phyloP scores from a whole-genome alignment of 768 basidiomycete genomes.

The Rhizopogon roseolus region DNA sequence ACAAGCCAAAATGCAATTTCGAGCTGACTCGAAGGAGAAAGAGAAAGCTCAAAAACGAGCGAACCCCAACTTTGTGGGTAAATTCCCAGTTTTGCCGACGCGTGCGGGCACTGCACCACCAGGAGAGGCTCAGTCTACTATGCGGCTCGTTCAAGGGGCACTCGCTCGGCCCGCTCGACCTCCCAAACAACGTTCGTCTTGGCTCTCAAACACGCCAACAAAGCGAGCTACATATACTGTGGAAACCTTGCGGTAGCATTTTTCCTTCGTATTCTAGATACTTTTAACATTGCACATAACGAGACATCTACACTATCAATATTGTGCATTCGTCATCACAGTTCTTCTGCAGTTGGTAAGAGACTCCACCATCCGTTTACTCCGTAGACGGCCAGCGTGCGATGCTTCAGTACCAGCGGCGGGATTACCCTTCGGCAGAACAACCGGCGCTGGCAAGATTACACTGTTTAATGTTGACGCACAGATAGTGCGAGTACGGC shows the following conservation, averaged over 20 bases:
- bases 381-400: too few species aligned
- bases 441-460: too few species aligned
- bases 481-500: too few species aligned
- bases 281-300: background rate
- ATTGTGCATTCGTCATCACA: too few species aligned
- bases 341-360: too few species aligned
- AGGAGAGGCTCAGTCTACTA: constrained; percentile 52
- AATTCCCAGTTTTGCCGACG: constrained; percentile 17
- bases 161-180: constrained; percentile 29
- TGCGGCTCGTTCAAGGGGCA: constrained; percentile 51
- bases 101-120: constrained; percentile 55
- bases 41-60: constrained; percentile 15
- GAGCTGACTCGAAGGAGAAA: constrained; percentile 31
- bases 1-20: constrained; percentile 37
- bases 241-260: constrained; percentile 11
- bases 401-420: too few species aligned
- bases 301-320: too few species aligned
- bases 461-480: too few species aligned
- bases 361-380: too few species aligned
- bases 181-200: constrained; percentile 16
- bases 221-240: constrained; percentile 14
- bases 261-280: too few species aligned
- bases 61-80: constrained; percentile 13
- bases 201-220: constrained; percentile 3
- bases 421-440: too few species aligned